phyloP scores from a whole-genome alignment of 225 moss, liverwort and hornwort genomes.

The Bryum argenteum region DNA sequence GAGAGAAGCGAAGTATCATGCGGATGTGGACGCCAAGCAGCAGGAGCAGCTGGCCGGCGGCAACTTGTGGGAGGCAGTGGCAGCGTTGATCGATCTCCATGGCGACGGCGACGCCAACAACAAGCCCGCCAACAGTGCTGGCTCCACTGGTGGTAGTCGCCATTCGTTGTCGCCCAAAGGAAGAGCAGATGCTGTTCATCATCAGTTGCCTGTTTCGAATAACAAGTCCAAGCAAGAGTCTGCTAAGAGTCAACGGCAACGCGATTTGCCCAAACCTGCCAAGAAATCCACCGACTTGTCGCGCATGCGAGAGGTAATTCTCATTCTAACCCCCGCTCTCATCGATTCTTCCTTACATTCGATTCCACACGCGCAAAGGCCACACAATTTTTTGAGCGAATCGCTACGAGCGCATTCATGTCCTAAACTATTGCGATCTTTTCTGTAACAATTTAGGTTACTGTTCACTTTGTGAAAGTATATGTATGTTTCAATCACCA shows the following conservation, averaged over 20 bases:
- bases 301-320: conserved; percentile 27
- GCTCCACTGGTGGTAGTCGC: background rate
- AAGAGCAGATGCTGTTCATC: conserved; percentile 8
- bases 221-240: conserved; percentile 5
- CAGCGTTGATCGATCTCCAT: conserved; percentile 11
- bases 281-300: conserved; percentile 30
- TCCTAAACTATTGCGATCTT: too few relatives aligned
- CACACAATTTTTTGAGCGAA: too few relatives aligned
- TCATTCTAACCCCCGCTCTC: too few relatives aligned
- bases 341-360: too few relatives aligned
- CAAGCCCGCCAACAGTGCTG: background rate
- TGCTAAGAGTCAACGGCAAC: background rate
- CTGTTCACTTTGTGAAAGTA: too few relatives aligned
- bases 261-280: background rate
- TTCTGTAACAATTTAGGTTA: too few relatives aligned
- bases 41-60: conserved; percentile 1
- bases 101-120: background rate
- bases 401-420: too few relatives aligned
- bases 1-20: conserved; percentile 19
- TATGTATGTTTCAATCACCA: too few relatives aligned
- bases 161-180: conserved; percentile 20
- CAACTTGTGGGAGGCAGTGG: conserved; percentile 27
- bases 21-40: conserved; percentile 8
- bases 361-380: background rate
- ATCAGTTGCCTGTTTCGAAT: background rate